Percentiles rank a stretch among this genome's conserved stretches.
Evolutionary conservation across 495 filamentous ascomycete genomes (phyloP).

Genomic region (Massariosphaeria phaeospora): DNA sequence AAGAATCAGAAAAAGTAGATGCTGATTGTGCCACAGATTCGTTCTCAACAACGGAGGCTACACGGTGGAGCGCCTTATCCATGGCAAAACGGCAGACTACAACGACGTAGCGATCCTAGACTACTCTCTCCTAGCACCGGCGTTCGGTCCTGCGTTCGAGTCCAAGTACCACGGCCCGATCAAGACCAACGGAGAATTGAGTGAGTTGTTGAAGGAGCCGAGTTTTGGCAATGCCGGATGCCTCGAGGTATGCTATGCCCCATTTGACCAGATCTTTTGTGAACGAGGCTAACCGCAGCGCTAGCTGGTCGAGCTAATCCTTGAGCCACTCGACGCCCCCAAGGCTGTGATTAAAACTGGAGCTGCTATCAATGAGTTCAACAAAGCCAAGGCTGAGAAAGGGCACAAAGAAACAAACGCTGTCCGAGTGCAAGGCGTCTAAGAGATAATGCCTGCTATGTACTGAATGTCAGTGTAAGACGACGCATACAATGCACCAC

Average conservation of each 20-base stretch:
- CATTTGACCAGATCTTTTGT: too few relatives aligned
- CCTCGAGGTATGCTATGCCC: slow-evolving; percentile 12
- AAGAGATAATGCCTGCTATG: too few relatives aligned
- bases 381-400: slow-evolving; percentile 5
- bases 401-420: too few relatives aligned
- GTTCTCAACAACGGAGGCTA: slow-evolving; percentile 36
- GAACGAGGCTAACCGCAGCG: too few relatives aligned
- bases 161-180: slow-evolving; percentile 18
- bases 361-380: slow-evolving; percentile 17
- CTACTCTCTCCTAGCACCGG: not conserved
- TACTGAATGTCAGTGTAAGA: too few relatives aligned
- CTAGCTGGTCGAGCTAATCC: too few relatives aligned
- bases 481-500: too few relatives aligned
- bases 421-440: too few relatives aligned
- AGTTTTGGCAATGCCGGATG: slow-evolving; percentile 5
- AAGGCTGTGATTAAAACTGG: slow-evolving; percentile 5
- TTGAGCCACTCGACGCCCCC: slow-evolving; percentile 1
- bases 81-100: slow-evolving; percentile 28
- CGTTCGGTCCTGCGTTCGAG: slow-evolving; percentile 1
- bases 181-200: slow-evolving; percentile 14
- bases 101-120: slow-evolving; percentile 21
- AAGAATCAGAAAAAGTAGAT: not conserved
- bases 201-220: slow-evolving; percentile 2
- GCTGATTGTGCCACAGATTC: slow-evolving; percentile 17
- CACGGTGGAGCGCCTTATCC: slow-evolving; percentile 35